phyloP scores from a whole-genome alignment of 192 early-diverging fungal genomes.

The Coemansia sp. region DNA sequence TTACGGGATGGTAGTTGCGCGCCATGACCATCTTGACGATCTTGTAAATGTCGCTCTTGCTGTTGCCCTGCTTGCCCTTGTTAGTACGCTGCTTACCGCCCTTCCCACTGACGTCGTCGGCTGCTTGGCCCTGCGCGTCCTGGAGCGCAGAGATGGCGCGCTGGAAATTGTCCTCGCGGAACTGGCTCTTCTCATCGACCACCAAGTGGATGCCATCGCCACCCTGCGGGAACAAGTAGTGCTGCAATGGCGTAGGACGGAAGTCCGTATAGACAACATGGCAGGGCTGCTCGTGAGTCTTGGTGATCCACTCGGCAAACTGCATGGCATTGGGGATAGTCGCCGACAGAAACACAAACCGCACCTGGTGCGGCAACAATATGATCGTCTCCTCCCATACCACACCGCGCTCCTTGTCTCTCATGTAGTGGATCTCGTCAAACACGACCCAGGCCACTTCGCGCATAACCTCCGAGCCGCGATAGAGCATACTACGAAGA shows the following conservation, averaged over 20 bases:
- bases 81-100: slow-evolving; percentile 56
- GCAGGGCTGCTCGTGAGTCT: slow-evolving; percentile 94
- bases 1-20: slow-evolving; percentile 97
- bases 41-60: slow-evolving; percentile 84
- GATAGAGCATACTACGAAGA: slow-evolving; percentile 95
- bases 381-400: slow-evolving; percentile 99
- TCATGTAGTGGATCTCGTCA: slow-evolving; percentile 99
- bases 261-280: slow-evolving; percentile 98
- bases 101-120: slow-evolving; percentile 53
- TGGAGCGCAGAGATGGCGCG: slow-evolving; percentile 76
- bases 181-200: slow-evolving; percentile 94
- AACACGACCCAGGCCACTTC: slow-evolving; percentile 98
- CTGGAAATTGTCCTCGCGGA: slow-evolving; percentile 97
- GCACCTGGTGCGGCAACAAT: slow-evolving; percentile 88
- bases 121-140: slow-evolving; percentile 64
- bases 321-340: slow-evolving; percentile 99
- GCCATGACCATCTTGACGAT: slow-evolving; percentile 95
- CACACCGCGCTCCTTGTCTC: slow-evolving; percentile 95
- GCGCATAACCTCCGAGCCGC: slow-evolving; percentile 93
- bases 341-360: slow-evolving; percentile 94
- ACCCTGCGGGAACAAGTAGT: slow-evolving; percentile 91
- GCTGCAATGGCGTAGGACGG: slow-evolving; percentile 95
- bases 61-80: slow-evolving; percentile 62
- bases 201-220: slow-evolving; percentile 94
- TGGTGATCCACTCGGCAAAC: slow-evolving; percentile 98